Percentiles rank a stretch among this genome's conserved stretches.
phyloP scores from a whole-genome alignment of 345 rosid species.

The Adansonia digitata region DNA sequence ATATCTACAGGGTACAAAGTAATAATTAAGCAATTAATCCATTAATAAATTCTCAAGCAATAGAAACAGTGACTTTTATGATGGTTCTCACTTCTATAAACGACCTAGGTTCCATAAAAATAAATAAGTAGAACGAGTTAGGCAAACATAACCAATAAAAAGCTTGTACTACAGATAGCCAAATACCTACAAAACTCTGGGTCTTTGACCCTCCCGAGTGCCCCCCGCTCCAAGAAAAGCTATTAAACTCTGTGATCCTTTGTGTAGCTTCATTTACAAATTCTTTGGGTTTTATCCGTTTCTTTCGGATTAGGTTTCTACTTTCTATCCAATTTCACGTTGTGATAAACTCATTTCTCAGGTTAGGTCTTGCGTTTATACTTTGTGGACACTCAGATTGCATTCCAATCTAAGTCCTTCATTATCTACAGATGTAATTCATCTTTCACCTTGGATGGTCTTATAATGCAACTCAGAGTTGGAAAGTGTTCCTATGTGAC shows the following conservation, averaged over 20 bases:
- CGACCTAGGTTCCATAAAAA: background rate
- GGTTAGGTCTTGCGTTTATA: background rate
- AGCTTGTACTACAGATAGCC: background rate
- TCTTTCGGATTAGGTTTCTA: background rate
- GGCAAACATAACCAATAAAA: background rate
- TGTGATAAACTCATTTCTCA: background rate
- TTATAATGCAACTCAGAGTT: too few species aligned
- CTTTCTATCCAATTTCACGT: too few species aligned
- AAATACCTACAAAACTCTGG: background rate
- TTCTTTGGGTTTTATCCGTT: background rate
- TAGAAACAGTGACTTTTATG: background rate
- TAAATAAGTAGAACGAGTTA: background rate
- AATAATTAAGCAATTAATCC: background rate
- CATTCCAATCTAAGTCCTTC: background rate
- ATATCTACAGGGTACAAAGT: background rate
- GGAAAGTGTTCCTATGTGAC: too few species aligned
- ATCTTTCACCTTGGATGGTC: background rate
- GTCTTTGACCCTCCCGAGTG: too few species aligned
- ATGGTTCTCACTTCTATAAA: background rate
- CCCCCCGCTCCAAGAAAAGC: too few species aligned
- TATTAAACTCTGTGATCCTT: too few species aligned
- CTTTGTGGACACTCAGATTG: background rate
- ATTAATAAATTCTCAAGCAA: background rate
- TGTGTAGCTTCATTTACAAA: too few species aligned
- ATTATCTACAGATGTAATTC: background rate